A percentile compares a stretch with the other conserved stretches of the same genome.
phyloP scores from a whole-genome alignment of 2,329 filamentous ascomycete species.

The Chaetomiaceae sp. region DNA sequence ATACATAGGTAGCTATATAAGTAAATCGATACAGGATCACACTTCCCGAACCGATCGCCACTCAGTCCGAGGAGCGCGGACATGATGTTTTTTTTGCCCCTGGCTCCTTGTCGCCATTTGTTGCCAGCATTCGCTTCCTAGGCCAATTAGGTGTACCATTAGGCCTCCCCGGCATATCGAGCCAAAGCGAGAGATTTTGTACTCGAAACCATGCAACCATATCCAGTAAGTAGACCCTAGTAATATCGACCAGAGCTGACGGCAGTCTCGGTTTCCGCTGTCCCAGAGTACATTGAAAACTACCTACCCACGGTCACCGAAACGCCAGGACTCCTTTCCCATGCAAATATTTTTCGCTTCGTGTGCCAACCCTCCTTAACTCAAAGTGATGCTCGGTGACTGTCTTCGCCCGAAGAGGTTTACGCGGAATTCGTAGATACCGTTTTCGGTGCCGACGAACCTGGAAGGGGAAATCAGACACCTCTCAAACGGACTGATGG shows the following conservation, averaged over 20 bases:
- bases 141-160: not conserved
- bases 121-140: not conserved
- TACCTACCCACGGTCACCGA: not conserved
- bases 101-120: not conserved
- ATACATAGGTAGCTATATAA: constrained; percentile 30
- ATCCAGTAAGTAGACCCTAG: not conserved
- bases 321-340: constrained; percentile 9
- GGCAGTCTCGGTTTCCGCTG: constrained; percentile 8
- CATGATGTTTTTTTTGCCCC: too few relatives aligned
- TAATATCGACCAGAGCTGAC: not conserved
- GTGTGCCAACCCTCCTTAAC: constrained; percentile 4
- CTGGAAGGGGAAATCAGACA: constrained; percentile 34
- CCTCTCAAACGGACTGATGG: not conserved
- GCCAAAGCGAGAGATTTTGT: not conserved
- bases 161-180: not conserved
- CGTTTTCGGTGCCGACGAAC: constrained; percentile 63
- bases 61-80: not conserved
- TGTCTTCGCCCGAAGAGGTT: constrained; percentile 59
- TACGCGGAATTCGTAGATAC: constrained; percentile 70
- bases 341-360: constrained; percentile 5
- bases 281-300: not conserved
- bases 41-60: not conserved
- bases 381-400: constrained; percentile 41
- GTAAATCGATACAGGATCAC: not conserved
- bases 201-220: not conserved